These are phyloP conservation scores for Mycena citricolor DNA, from an alignment of 1,284 basidiomycete species.

Conservation along the genomic window DNA sequence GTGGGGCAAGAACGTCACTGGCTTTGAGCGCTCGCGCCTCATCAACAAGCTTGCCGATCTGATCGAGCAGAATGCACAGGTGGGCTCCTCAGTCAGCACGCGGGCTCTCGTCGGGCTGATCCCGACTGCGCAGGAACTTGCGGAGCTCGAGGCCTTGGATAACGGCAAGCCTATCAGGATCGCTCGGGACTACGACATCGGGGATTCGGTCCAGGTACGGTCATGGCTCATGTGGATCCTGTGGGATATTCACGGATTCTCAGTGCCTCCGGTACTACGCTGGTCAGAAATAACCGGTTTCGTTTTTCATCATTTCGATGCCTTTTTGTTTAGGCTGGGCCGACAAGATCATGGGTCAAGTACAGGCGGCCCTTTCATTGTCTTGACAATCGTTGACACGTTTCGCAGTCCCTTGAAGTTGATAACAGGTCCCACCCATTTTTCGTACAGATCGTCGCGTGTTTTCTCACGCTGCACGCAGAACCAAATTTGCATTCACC, in stretches of 20 bases:
- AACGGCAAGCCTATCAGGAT: conserved; percentile 84
- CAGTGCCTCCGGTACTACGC: conserved; percentile 84
- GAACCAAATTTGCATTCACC: neutral
- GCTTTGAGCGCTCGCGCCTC: conserved; percentile 76
- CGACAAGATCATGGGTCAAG: conserved; percentile 70
- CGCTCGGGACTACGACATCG: conserved; percentile 48
- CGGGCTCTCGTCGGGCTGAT: neutral
- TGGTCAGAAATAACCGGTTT: conserved; percentile 26
- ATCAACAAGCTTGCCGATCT: conserved; percentile 89
- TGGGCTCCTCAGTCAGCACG: too few relatives aligned
- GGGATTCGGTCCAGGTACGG: conserved; percentile 28
- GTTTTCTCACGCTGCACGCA: neutral
- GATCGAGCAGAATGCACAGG: conserved; percentile 75
- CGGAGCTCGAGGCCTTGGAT: conserved; percentile 78
- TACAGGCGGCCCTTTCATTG: conserved; percentile 26
- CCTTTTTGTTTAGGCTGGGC: conserved; percentile 43
- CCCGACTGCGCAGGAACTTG: conserved; percentile 56
- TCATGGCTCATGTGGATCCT: conserved; percentile 12
- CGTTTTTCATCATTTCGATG: neutral
- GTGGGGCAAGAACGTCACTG: conserved; percentile 88
- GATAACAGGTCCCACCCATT: conserved; percentile 78
- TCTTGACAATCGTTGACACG: neutral
- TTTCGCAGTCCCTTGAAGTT: conserved; percentile 71
- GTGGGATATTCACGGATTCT: conserved; percentile 33
- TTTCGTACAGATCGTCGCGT: too few relatives aligned